These are phyloP conservation scores for Trichoderma sp. DNA, from an alignment of 2,329 filamentous ascomycete species.

Conservation along the genomic window DNA sequence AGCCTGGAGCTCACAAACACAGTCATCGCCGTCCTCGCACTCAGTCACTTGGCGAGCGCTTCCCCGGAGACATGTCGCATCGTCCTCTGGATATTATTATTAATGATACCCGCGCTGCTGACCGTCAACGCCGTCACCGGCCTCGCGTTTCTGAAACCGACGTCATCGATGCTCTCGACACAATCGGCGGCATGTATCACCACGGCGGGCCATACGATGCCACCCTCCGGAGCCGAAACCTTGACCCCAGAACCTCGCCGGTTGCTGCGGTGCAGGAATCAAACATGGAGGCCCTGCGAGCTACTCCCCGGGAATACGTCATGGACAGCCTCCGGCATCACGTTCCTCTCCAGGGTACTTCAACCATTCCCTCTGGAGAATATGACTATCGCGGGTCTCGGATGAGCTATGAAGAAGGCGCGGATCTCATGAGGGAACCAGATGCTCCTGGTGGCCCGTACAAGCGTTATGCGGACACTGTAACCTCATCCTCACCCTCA, in stretches of 20 bases:
- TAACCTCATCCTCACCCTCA: constrained; percentile 45
- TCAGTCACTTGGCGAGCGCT: constrained; percentile 42
- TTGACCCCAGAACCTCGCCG: constrained; percentile 60
- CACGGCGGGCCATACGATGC: constrained; percentile 91
- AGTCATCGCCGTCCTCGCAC: constrained; percentile 20
- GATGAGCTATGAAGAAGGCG: constrained; percentile 81
- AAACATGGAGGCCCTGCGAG: constrained; percentile 74
- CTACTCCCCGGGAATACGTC: constrained; percentile 77
- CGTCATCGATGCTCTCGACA: constrained; percentile 77
- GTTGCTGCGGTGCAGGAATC: constrained; percentile 71
- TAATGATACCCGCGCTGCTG: constrained; percentile 61
- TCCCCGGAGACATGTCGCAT: constrained; percentile 62
- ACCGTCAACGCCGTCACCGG: constrained; percentile 66
- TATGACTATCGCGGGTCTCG: constrained; percentile 65
- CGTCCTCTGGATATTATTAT: constrained; percentile 66
- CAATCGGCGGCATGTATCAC: constrained; percentile 68
- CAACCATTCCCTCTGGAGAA: constrained; percentile 70
- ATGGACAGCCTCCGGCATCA: constrained; percentile 70
- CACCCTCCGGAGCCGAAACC: constrained; percentile 71
- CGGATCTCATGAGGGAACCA: constrained; percentile 75
- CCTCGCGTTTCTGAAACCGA: constrained; percentile 69
- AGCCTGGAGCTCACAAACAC: background rate
- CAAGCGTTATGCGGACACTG: constrained; percentile 69
- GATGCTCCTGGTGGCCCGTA: constrained; percentile 71
- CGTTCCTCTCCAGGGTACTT: constrained; percentile 77